Conservation (phyloP, 371 early-diverging fungal genomes). For the Cokeromyces recurvatus region DNA sequence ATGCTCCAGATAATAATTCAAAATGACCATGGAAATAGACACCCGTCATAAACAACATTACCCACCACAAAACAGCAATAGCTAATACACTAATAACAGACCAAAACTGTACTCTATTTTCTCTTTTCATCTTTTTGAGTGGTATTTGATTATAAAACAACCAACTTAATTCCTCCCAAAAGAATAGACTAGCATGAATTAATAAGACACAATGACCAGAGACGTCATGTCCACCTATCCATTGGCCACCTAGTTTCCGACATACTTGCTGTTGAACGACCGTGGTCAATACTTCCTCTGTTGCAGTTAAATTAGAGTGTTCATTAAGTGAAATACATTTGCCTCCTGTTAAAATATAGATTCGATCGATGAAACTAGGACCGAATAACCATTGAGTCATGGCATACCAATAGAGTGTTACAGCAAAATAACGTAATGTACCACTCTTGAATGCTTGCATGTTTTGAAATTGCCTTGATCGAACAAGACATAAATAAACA, state of each 20-base stretch:
- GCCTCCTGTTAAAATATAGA: constrained; percentile 72
- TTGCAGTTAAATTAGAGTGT: not conserved
- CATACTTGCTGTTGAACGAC: constrained; percentile 46
- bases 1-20: constrained; percentile 68
- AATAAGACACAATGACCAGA: constrained; percentile 89
- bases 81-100: constrained; percentile 29
- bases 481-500: constrained; percentile 26
- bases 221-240: constrained; percentile 78
- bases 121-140: constrained; percentile 14
- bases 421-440: constrained; percentile 52
- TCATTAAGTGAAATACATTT: constrained; percentile 25
- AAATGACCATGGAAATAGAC: constrained; percentile 75
- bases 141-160: constrained; percentile 21
- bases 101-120: constrained; percentile 18
- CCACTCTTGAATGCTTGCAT: constrained; percentile 23
- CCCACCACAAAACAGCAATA: constrained; percentile 60
- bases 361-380: constrained; percentile 74
- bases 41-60: constrained; percentile 75
- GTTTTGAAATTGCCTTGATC: constrained; percentile 9
- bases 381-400: constrained; percentile 85
- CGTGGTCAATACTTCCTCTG: constrained; percentile 2
- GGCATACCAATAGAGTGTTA: constrained; percentile 79
- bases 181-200: constrained; percentile 76
- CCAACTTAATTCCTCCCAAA: constrained; percentile 67
- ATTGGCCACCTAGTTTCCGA: constrained; percentile 61